Conservation (phyloP, 2,329 filamentous ascomycete genomes). For the Talaromyces sp. region DNA sequence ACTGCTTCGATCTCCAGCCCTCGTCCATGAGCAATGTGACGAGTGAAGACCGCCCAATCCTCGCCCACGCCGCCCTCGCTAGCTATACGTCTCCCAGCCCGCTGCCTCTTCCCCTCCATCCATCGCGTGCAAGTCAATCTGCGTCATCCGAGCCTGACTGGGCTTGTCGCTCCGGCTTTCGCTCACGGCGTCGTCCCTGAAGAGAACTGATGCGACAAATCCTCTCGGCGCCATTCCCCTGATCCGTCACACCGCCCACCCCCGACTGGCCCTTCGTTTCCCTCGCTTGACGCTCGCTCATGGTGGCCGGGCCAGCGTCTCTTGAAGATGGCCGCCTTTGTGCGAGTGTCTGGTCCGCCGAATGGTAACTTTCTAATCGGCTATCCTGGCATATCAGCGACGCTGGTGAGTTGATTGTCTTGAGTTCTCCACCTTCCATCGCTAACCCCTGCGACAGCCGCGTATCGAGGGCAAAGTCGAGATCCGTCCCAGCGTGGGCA, state of each 20-base stretch:
- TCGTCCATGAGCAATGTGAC: neutral
- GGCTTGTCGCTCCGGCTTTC: neutral
- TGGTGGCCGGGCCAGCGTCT: slow-evolving; percentile 34
- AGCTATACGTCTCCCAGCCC: neutral
- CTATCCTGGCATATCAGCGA: slow-evolving; percentile 96
- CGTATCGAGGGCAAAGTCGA: slow-evolving; percentile 98
- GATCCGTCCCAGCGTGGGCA: slow-evolving; percentile 78
- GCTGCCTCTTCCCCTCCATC: neutral
- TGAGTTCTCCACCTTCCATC: neutral
- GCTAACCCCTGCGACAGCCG: slow-evolving; percentile 54
- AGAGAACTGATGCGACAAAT: slow-evolving; percentile 3
- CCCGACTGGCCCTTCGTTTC: slow-evolving; percentile 1
- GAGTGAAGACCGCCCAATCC: neutral
- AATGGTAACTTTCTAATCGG: slow-evolving; percentile 96
- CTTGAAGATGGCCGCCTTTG: slow-evolving; percentile 65
- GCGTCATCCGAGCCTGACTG: neutral
- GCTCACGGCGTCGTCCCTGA: neutral
- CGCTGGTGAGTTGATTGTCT: slow-evolving; percentile 62
- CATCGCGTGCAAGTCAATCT: neutral
- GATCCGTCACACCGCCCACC: neutral
- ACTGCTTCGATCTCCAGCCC: neutral
- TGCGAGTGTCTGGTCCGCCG: slow-evolving; percentile 93
- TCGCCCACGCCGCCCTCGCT: neutral
- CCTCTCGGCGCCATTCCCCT: neutral
- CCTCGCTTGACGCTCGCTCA: slow-evolving; percentile 17